Conservation (phyloP, 1,284 basidiomycete species). For the Wolfiporia cocos region DNA sequence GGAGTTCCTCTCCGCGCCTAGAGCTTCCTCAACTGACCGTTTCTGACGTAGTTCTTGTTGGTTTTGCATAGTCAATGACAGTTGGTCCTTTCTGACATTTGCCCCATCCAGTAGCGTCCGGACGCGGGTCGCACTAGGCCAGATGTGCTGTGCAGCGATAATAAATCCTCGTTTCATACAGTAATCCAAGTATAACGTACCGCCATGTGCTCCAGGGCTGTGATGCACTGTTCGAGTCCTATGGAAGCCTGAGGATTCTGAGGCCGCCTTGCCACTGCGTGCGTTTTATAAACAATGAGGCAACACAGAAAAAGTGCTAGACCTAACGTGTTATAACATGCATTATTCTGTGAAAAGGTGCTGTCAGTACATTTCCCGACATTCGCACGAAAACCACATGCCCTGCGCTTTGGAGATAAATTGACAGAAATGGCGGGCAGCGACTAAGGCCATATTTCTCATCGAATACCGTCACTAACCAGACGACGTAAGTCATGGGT, state of each 20-base stretch:
- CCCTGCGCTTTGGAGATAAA: constrained; percentile 74
- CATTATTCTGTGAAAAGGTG: constrained; percentile 71
- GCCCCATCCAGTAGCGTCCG: constrained; percentile 69
- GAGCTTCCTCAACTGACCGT: constrained; percentile 59
- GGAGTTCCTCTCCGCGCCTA: constrained; percentile 46
- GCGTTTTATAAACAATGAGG: constrained; percentile 7
- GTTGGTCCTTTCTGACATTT: constrained; percentile 46
- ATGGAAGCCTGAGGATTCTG: constrained; percentile 62
- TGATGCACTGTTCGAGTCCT: constrained; percentile 62
- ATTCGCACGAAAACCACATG: constrained; percentile 29
- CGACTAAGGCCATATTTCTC: constrained; percentile 59
- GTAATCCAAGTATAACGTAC: too few species aligned
- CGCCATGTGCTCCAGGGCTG: constrained; percentile 66
- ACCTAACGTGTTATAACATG: constrained; percentile 65
- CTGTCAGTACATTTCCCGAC: too few species aligned
- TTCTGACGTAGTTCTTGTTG: constrained; percentile 40
- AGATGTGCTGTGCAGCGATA: constrained; percentile 38
- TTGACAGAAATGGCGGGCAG: constrained; percentile 65
- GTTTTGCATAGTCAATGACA: constrained; percentile 27
- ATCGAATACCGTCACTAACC: constrained; percentile 49
- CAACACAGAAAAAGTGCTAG: not conserved
- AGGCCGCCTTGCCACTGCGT: constrained; percentile 60
- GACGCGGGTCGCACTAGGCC: constrained; percentile 72
- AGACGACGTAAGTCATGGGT: not conserved
- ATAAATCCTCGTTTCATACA: too few species aligned